phyloP scores from a whole-genome alignment of 2,329 filamentous ascomycete genomes.

The Sphaceloma murrayae region DNA sequence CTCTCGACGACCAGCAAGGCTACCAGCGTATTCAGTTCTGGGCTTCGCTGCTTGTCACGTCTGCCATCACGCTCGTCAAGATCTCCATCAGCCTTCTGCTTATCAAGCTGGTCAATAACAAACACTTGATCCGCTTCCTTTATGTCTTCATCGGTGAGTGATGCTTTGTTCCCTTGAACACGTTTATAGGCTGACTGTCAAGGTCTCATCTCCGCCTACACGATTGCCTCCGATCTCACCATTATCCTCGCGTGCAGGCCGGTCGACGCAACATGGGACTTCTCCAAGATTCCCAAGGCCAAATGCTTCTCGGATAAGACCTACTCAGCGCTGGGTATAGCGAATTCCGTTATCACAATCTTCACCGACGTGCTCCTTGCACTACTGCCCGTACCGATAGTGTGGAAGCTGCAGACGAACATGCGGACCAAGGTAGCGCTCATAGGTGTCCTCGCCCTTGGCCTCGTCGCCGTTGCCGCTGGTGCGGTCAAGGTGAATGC shows the following conservation, averaged over 20 bases:
- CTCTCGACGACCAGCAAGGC: constrained; percentile 26
- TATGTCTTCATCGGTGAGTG: constrained; percentile 36
- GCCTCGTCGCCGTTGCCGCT: constrained; percentile 35
- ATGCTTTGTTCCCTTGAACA: not conserved
- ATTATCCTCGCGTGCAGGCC: constrained; percentile 42
- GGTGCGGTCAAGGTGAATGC: constrained; percentile 36
- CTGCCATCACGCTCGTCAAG: constrained; percentile 39
- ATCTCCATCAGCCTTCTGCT: constrained; percentile 41
- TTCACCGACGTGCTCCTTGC: constrained; percentile 35
- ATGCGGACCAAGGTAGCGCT: constrained; percentile 34
- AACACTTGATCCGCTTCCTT: constrained; percentile 33
- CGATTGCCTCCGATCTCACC: constrained; percentile 36
- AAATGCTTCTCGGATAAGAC: constrained; percentile 35
- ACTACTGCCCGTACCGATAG: constrained; percentile 34
- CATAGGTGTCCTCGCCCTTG: constrained; percentile 30
- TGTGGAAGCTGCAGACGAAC: constrained; percentile 37
- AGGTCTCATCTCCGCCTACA: constrained; percentile 37
- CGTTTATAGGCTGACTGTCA: constrained; percentile 8
- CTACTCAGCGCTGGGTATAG: constrained; percentile 37
- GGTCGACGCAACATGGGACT: constrained; percentile 37
- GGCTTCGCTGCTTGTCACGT: constrained; percentile 39
- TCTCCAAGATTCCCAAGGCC: constrained; percentile 26
- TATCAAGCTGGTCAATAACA: constrained; percentile 35
- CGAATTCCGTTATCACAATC: constrained; percentile 35
- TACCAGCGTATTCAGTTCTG: constrained; percentile 38